Evolutionary conservation across 371 early-diverging fungal species (phyloP), one percentile per base, ranked within the genome.

Genomic region (Rhizopus delemar): DNA sequence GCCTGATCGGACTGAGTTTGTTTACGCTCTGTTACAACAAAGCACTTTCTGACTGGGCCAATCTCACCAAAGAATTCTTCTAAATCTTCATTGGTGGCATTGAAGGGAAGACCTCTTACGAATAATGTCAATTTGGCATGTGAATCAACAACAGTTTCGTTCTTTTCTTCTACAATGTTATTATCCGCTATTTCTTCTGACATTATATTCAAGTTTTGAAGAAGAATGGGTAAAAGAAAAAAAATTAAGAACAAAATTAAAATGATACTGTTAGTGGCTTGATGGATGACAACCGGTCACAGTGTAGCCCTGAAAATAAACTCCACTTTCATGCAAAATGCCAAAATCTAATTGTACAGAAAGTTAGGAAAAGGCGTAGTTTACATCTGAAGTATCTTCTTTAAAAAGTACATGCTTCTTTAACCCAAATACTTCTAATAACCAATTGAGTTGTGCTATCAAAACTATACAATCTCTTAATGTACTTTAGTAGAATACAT

Each of bases 1-100:
- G 39, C 53, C 7, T 31, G 16, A 13, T 22, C 8, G 5, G 36
- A 38, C n/a, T 32, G 31, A 50, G 67, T 15, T 53, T 71, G 11
- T 60, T 51, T 39, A 16, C 63, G 68, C 58, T 86, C 76, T 45
- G 77, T 66, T 0, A 95, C 95, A 31, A 95, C 92, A 74, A 96
- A 97, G 69, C 93, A 93, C 22, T 89, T 88, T 45, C 93, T 79
- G 34, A 95, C 71, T 9, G 98, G 97, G 4, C 97, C 98, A 38
- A 95, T 70, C 11, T 92, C 92, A 46, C 87, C 81, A 73, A 96
- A 96, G 72, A 93, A 94, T 22, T 75, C 85, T 69, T 93, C 93
- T 13, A 97, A 83, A 61, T 96, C 88, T 34, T 72, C 78, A 60
- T 83, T 84, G 8, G 91, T 90, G 2, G 93, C 93, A 38, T 85